phyloP scores from a whole-genome alignment of 345 rosid genomes.

The Eutrema japonicum region DNA sequence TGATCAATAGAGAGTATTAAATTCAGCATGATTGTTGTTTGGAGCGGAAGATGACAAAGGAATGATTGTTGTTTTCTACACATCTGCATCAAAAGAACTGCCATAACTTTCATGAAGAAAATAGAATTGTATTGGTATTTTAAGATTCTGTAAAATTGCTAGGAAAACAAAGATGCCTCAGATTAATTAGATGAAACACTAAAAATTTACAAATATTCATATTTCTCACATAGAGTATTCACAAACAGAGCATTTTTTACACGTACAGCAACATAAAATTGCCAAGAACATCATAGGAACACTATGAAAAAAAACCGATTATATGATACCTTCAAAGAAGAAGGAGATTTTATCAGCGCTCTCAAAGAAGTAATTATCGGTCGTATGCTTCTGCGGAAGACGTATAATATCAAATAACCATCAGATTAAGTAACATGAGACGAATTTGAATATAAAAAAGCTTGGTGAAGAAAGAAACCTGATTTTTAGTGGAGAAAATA shows the following conservation, averaged over 20 bases:
- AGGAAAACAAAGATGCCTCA: not conserved
- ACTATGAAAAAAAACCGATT: not conserved
- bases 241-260: not conserved
- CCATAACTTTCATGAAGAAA: not conserved
- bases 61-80: not conserved
- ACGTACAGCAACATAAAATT: not conserved
- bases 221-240: not conserved
- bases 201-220: not conserved
- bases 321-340: constrained; percentile 84
- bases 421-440: not conserved
- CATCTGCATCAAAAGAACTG: constrained; percentile 13
- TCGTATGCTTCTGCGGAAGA: constrained; percentile 50
- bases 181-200: not conserved
- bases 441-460: not conserved
- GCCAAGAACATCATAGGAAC: not conserved
- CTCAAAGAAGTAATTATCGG: constrained; percentile 84
- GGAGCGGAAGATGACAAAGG: too few species aligned
- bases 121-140: not conserved
- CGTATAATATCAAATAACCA: constrained; percentile 5
- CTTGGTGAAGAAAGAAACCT: constrained; percentile 44
- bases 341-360: constrained; percentile 85
- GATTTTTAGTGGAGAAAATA: constrained; percentile 88
- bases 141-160: not conserved
- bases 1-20: not conserved
- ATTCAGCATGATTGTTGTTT: too few species aligned